phyloP scores from a whole-genome alignment of 345 rosid genomes.

The Chamaenerion angustifolium region DNA sequence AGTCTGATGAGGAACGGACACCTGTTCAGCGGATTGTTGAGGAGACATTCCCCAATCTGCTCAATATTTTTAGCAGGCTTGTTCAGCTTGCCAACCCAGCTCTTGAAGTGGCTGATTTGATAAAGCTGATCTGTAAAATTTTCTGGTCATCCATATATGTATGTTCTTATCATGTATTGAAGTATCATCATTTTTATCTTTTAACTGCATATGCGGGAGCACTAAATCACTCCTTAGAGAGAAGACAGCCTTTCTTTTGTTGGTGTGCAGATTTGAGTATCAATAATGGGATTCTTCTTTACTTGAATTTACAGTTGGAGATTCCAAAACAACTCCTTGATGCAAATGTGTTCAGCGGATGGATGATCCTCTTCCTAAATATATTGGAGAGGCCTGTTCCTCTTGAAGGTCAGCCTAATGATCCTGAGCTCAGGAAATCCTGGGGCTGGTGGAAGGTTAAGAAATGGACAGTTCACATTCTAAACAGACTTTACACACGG shows the following conservation, averaged over 20 bases:
- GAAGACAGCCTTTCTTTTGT: neutral
- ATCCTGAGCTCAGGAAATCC: constrained; percentile 80
- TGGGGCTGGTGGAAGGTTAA: constrained; percentile 99
- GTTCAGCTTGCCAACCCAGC: constrained; percentile 73
- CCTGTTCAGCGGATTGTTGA: constrained; percentile 76
- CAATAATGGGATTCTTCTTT: neutral
- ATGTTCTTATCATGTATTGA: constrained; percentile 14
- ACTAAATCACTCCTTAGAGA: too few relatives aligned
- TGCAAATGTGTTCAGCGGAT: constrained; percentile 66
- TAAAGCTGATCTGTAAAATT: constrained; percentile 94
- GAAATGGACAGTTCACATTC: constrained; percentile 95
- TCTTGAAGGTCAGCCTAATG: constrained; percentile 83
- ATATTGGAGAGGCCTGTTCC: constrained; percentile 89
- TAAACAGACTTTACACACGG: constrained; percentile 89
- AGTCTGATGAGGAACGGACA: constrained; percentile 92
- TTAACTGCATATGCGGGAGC: too few relatives aligned
- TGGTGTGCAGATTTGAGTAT: neutral
- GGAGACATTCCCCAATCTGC: constrained; percentile 75
- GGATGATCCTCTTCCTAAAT: constrained; percentile 91
- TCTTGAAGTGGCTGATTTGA: constrained; percentile 74
- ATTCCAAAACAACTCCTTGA: constrained; percentile 78
- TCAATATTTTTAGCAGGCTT: constrained; percentile 66
- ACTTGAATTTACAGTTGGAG: constrained; percentile 52
- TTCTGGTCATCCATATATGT: constrained; percentile 98
- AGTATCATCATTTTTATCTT: too few relatives aligned